These are phyloP conservation scores for Fomitopsis pinicola DNA, from an alignment of 1,284 basidiomycete species.

Conservation along the genomic window DNA sequence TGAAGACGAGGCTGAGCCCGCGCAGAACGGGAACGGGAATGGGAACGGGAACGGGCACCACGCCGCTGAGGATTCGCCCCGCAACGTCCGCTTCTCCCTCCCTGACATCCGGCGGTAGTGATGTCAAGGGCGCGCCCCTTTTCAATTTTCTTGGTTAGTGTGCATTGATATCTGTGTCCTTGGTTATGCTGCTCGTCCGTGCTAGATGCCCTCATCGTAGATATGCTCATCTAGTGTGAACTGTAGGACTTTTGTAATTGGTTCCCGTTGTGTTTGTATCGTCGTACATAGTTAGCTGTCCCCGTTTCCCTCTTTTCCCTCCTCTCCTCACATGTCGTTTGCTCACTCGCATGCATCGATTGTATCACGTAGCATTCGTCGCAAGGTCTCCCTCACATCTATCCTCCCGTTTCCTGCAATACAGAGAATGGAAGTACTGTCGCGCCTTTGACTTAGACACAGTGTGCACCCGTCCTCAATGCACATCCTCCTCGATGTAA, in stretches of 20 bases:
- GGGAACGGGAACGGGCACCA: background rate
- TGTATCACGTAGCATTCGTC: conserved; percentile 16
- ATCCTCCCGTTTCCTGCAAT: background rate
- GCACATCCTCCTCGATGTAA: too few species aligned
- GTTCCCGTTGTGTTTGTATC: background rate
- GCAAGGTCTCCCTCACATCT: background rate
- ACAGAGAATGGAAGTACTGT: background rate
- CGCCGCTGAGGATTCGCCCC: conserved; percentile 13
- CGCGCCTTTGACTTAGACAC: background rate
- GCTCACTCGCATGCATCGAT: conserved; percentile 4
- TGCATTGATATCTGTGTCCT: background rate
- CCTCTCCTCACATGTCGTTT: conserved; percentile 1
- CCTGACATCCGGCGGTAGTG: conserved; percentile 11
- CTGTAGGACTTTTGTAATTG: conserved; percentile 9
- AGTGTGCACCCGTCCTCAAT: too few species aligned
- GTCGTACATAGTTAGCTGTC: background rate
- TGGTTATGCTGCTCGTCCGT: background rate
- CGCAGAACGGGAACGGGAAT: background rate
- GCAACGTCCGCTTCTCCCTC: conserved; percentile 23
- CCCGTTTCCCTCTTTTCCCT: background rate
- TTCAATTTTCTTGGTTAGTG: background rate
- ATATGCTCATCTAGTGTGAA: conserved; percentile 2
- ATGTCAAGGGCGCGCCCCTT: background rate
- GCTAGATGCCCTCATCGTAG: conserved; percentile 2
- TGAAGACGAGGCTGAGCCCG: conserved; percentile 12